Evolutionary conservation across 1,139 yeast species (phyloP), one percentile per base, ranked within the genome.

Genomic region (Wickerhamomyces sp.): DNA sequence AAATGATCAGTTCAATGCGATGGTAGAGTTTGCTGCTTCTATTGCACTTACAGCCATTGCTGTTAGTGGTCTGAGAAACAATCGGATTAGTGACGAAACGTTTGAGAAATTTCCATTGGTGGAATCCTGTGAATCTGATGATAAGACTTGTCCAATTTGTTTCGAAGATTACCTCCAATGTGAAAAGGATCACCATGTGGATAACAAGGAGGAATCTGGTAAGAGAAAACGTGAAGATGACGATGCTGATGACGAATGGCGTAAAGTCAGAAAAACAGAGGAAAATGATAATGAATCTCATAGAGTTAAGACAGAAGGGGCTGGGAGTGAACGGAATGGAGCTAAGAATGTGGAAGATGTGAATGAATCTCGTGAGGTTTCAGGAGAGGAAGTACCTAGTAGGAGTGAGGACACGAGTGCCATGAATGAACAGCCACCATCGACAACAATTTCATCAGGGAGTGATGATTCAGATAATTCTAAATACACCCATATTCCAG

Each of bases 1-100:
- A 10, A 58, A 65, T 27, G 33, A 36, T 10, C 56, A 52, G 36
- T 48, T 66, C 34, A 72, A 75, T 33, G 79, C 79, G 48, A 72
- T 84, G 48, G 78, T 84, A 11, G 69, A 84, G 32, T 65, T 83
- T 46, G 90, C 90, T 1, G 82, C 90, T 0, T 81, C 80, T 41
- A 74, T 84, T 67, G 90, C 90, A 0, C 72, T 82, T 57, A 68
- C 81, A 34, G 78, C 87, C 18, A 76, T 82, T 31, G 68, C 78
- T 7, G 73, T 74, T 37, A 71, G 67, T 36, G 42, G 52, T 3
- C 57, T 68, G 59, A 53, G 57, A 37, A 57, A 66, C 63, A 50
- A 67, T 48, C 87, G 89, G 9, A 69, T 81, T 5, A 68, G 83
- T 0, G 61, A 71, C 27, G 75, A 74, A 27, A 71, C 68, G 34